Base-by-base conservation (phyloP, 345 rosid species). In the Aegle marmelos region DNA sequence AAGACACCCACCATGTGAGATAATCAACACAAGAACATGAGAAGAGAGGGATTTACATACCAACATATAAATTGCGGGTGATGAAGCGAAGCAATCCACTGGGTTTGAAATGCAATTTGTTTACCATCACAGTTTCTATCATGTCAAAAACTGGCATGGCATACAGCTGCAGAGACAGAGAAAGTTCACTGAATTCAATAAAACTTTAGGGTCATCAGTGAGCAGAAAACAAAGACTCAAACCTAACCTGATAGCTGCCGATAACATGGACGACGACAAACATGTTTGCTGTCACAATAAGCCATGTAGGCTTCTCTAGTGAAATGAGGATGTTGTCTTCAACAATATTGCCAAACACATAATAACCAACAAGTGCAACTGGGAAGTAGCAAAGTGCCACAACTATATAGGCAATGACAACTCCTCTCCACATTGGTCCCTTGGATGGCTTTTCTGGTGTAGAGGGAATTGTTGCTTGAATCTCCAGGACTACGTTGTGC, bases 341-440 rank as follows among this genome's bases (percentile, higher is more conserved):
- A 2, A 93, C 91, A 1, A 2, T 7, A 41, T 93, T 93, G 1
- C 98, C 97, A 13, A 83, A 93, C 24, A 86, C 80, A 56, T 85
- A 87, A 48, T 89, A 93, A 2, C 98, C 98, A 13, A 89, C 65
- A 0, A 93, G 80, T 68, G 97, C 94, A 60, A 93, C 98, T 1
- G 97, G 98, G 56, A 92, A 93, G 80, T 93, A 93, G 87, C 97
- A 90, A 14, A 91, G 70, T 5, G 90, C 98, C 36, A 91, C 95
- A 25, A 91, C 88, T 7, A 91, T 82, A 63, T 93, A 93, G 48
- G 97, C 98, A 0, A 90, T 75, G 39, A 90, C 4, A 41, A 93
- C 97, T 74, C 98, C 98, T 82, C 27, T 90, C 97, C 94, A 90
- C 98, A 93, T 93, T 0, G 98, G 93, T 7, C 91, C 92, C 84